Base-by-base conservation (phyloP, 208 protist genomes). In the Blastocrithidia nonstop region DNA sequence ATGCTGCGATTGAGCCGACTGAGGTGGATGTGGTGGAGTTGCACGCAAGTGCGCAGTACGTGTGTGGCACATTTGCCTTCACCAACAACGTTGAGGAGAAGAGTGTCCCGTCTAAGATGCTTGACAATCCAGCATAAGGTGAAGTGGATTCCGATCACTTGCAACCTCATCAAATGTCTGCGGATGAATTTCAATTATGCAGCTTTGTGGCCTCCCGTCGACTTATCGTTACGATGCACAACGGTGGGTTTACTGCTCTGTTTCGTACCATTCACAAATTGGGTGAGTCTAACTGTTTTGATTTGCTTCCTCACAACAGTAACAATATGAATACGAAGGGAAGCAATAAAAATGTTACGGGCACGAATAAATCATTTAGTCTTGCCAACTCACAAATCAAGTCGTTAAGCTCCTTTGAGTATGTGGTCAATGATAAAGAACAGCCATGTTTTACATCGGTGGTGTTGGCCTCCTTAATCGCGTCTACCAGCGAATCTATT, bases 11-110 rank as follows among this genome's bases (percentile, higher is more conserved):
- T 43, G 45, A 39, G 27, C 62, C 61, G 13, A 69, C 57, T 48
- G 70, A 74, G 57, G 61, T 61, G 36, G 72, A 83, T 36, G 61
- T 79, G 36, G 58, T 80, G 48, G 66, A 77, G 59, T 48, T 83
- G 55, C 66, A 77, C 54, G 53, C 64, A 5, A 54, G 40, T n/a
- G 3, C 29, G 15, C 38, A 64, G 35, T 83, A 76, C 54, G 49
- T 77, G 22, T 38, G 61, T 42, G 72, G 72, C 29, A 61, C 62
- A 41, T 42, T 83, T 43, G 68, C 66, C 54, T 88, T 72, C 45
- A 52, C 67, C 19, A 47, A 51, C 23, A 27, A 61, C 32, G 80
- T 73, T 33, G 61, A 42, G 69, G 72, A 27, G 62, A 61, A 39
- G 44, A 80, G 41, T 66, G 70, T 54, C 80, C 70, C 45, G 54